phyloP scores from a whole-genome alignment of 139 green algal genomes.

The Chloropicon primus region DNA sequence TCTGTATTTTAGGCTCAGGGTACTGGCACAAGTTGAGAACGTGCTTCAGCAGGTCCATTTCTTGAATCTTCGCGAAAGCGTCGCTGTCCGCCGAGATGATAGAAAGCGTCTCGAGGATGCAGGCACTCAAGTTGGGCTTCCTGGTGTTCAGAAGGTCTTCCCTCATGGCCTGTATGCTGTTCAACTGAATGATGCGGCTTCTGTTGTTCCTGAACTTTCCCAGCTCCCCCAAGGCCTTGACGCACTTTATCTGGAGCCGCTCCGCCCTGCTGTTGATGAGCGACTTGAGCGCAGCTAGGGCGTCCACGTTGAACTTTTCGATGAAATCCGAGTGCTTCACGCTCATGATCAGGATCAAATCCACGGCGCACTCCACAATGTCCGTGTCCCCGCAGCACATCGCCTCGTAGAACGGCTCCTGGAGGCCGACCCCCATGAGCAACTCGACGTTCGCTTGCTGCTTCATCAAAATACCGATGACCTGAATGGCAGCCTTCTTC shows the following conservation, averaged over 20 bases:
- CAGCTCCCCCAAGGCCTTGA: not conserved
- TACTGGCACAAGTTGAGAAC: slow-evolving; percentile 12
- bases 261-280: not conserved
- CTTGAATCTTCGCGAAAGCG: not conserved
- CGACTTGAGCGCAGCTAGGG: not conserved
- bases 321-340: not conserved
- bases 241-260: not conserved
- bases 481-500: not conserved
- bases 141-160: not conserved
- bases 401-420: not conserved
- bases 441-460: not conserved
- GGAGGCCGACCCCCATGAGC: not conserved
- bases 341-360: not conserved
- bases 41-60: not conserved
- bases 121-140: not conserved
- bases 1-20: slow-evolving; percentile 8
- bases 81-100: not conserved
- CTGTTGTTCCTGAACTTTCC: not conserved
- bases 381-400: not conserved
- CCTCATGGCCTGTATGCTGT: not conserved
- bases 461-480: not conserved
- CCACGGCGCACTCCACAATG: not conserved
- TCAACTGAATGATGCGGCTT: not conserved
- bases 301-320: not conserved
- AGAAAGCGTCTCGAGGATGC: not conserved